Conservation (phyloP, 108 stramenopile genomes). For the Stephanodiscus minutulus region DNA sequence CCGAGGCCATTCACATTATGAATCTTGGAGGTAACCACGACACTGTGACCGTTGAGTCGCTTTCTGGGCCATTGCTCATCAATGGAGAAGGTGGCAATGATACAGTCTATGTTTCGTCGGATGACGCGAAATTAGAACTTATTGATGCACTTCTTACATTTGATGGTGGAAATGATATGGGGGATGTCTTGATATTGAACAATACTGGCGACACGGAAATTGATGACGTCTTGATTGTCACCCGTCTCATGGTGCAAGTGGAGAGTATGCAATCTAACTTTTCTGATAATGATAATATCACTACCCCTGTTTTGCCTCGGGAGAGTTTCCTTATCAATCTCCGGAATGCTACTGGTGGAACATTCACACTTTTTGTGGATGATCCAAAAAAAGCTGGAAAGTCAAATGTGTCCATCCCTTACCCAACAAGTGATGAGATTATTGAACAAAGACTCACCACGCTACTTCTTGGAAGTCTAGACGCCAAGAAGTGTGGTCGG, state of each 20-base stretch:
- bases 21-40: slow-evolving; percentile 37
- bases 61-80: slow-evolving; percentile 46
- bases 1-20: slow-evolving; percentile 36
- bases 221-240: slow-evolving; percentile 41
- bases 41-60: slow-evolving; percentile 6
- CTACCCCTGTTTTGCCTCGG: slow-evolving; percentile 5
- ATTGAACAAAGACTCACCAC: slow-evolving; percentile 7
- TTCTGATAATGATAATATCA: not conserved
- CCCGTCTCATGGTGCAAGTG: slow-evolving; percentile 31
- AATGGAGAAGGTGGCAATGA: slow-evolving; percentile 37
- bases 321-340: slow-evolving; percentile 24
- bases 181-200: slow-evolving; percentile 33
- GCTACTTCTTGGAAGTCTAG: slow-evolving; percentile 1
- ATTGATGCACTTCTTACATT: slow-evolving; percentile 36
- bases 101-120: slow-evolving; percentile 34
- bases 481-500: slow-evolving; percentile 8
- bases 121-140: slow-evolving; percentile 23
- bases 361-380: slow-evolving; percentile 22
- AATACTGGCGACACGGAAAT: slow-evolving; percentile 15
- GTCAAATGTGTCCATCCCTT: not conserved
- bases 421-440: slow-evolving; percentile 12
- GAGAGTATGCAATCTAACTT: slow-evolving; percentile 25
- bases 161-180: slow-evolving; percentile 35
- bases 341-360: slow-evolving; percentile 23
- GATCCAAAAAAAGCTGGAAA: slow-evolving; percentile 2